phyloP scores from a whole-genome alignment of 352 stramenopile species.

The Phytophthora gonapodyides region DNA sequence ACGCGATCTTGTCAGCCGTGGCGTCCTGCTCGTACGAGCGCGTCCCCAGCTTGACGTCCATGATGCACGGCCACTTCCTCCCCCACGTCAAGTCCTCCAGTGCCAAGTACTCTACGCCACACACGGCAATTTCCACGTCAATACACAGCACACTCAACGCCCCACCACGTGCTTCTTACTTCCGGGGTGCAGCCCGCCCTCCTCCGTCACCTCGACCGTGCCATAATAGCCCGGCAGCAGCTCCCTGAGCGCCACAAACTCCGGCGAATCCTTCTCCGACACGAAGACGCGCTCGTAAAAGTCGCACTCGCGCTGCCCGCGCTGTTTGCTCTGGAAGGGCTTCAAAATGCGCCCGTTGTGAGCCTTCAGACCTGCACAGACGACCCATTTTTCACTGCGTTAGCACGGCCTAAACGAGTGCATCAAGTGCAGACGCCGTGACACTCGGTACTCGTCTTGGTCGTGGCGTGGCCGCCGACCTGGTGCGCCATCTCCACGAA shows the following conservation, averaged over 20 bases:
- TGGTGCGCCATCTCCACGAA: conserved; percentile 73
- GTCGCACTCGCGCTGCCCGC: conserved; percentile 70
- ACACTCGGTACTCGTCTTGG: conserved; percentile 55
- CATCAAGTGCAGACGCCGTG: conserved; percentile 1
- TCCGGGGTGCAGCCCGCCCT: conserved; percentile 33
- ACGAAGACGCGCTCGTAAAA: conserved; percentile 80
- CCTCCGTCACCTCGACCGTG: conserved; percentile 38
- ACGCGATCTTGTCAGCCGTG: conserved; percentile 85
- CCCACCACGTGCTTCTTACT: conserved; percentile 30
- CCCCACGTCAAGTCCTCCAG: conserved; percentile 90
- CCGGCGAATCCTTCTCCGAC: conserved; percentile 14
- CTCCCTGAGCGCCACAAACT: conserved; percentile 37
- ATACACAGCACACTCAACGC: background rate
- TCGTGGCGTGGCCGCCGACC: conserved; percentile 77
- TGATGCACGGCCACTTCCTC: conserved; percentile 89
- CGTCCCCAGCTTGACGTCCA: conserved; percentile 97
- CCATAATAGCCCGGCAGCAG: conserved; percentile 77
- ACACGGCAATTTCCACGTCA: background rate
- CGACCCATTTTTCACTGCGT: background rate
- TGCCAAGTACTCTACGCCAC: conserved; percentile 75
- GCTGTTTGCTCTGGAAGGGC: conserved; percentile 82
- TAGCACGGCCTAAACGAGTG: background rate
- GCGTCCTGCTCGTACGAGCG: conserved; percentile 94
- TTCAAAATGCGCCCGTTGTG: conserved; percentile 79
- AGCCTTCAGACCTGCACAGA: conserved; percentile 59